Evolutionary conservation across 352 stramenopile species (phyloP).

Genomic region (Phytopythium ostracodes): DNA sequence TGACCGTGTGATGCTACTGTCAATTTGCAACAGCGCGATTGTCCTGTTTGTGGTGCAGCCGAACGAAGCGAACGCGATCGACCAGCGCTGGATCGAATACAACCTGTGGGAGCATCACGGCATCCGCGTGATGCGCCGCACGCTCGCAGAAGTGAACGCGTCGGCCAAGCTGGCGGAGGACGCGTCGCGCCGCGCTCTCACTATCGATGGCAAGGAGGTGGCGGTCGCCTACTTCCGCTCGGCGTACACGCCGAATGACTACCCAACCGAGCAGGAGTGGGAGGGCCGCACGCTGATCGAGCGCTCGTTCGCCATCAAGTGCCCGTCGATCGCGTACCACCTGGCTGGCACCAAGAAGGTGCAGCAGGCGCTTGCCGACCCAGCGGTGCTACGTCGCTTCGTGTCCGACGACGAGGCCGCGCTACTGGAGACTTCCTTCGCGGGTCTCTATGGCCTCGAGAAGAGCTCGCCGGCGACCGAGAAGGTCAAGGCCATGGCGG

Average conservation of each 20-base stretch:
- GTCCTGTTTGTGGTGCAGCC: slow-evolving; percentile 92
- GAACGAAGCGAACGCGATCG: slow-evolving; percentile 87
- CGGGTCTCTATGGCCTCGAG: slow-evolving; percentile 93
- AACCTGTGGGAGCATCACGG: slow-evolving; percentile 85
- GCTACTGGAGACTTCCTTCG: slow-evolving; percentile 90
- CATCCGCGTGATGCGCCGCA: slow-evolving; percentile 73
- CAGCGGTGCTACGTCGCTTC: slow-evolving; percentile 87
- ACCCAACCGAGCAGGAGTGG: slow-evolving; percentile 91
- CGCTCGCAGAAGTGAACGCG: slow-evolving; percentile 60
- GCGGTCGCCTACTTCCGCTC: slow-evolving; percentile 95
- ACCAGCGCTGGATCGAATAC: slow-evolving; percentile 92
- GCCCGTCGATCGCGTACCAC: slow-evolving; percentile 95
- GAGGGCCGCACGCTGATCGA: slow-evolving; percentile 86
- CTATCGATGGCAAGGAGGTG: slow-evolving; percentile 77
- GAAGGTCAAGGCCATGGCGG: slow-evolving; percentile 71
- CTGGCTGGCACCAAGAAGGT: slow-evolving; percentile 98
- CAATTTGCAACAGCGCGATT: slow-evolving; percentile 35
- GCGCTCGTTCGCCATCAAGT: slow-evolving; percentile 93
- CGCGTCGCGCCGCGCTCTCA: slow-evolving; percentile 39
- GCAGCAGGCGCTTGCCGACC: slow-evolving; percentile 93
- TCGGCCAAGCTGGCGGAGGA: slow-evolving; percentile 30
- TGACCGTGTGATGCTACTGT: neutral
- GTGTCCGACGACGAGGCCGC: slow-evolving; percentile 62
- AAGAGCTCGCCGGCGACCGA: slow-evolving; percentile 62
- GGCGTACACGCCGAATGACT: slow-evolving; percentile 96